A percentile compares a stretch with the other conserved stretches of the same genome.
phyloP scores from a whole-genome alignment of 495 filamentous ascomycete genomes.

The Penicillium atrosanguineum region DNA sequence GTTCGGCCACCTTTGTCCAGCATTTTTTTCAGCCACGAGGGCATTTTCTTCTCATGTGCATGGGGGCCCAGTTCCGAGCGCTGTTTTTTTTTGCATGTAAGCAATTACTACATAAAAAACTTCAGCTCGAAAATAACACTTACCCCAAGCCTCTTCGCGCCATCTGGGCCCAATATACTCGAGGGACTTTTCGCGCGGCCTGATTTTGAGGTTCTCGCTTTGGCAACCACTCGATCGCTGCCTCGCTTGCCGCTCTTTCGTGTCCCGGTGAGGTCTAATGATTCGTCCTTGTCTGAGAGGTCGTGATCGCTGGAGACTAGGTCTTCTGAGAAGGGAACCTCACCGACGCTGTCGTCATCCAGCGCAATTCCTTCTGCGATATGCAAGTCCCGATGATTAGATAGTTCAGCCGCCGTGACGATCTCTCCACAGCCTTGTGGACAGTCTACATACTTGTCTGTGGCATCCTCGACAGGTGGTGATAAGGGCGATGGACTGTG shows the following conservation, averaged over 20 bases:
- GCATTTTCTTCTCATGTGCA: conserved; percentile 88
- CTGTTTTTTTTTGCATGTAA: conserved; percentile 27
- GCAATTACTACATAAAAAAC: conserved; percentile 12
- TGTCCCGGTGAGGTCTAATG: conserved; percentile 1
- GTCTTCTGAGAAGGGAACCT: not conserved
- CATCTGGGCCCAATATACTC: conserved; percentile 8
- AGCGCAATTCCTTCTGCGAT: conserved; percentile 53
- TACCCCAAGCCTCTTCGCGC: conserved; percentile 44
- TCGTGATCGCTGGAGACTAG: conserved; percentile 4
- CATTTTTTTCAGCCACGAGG: conserved; percentile 66
- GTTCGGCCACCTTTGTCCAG: conserved; percentile 63
- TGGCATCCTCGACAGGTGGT: conserved; percentile 29
- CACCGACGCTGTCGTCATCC: conserved; percentile 33
- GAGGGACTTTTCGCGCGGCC: conserved; percentile 10
- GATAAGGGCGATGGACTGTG: not conserved
- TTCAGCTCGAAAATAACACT: not conserved
- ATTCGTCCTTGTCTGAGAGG: conserved; percentile 13
- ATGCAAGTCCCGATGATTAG: conserved; percentile 75
- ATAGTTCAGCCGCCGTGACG: conserved; percentile 57
- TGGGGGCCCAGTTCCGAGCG: conserved; percentile 73
- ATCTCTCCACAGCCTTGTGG: conserved; percentile 72
- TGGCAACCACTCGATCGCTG: conserved; percentile 11
- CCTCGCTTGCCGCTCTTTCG: conserved; percentile 16
- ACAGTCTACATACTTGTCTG: conserved; percentile 58
- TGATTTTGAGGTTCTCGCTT: conserved; percentile 12